These are phyloP conservation scores for Boletus tomentosulus DNA, from an alignment of 768 basidiomycete species.

Conservation along the genomic window DNA sequence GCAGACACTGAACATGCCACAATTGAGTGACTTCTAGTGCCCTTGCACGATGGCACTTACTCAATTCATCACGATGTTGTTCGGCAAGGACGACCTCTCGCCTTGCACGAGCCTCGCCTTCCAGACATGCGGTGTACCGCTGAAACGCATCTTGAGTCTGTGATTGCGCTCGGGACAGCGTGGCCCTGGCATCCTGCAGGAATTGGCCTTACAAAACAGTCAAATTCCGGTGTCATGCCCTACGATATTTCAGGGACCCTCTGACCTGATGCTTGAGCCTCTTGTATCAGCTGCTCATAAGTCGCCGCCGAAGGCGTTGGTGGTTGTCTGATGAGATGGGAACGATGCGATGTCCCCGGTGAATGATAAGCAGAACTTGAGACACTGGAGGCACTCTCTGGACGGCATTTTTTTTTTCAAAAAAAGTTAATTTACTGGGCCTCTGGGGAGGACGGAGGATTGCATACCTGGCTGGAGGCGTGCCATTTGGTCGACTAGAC, in stretches of 20 bases:
- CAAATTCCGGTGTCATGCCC: constrained; percentile 1
- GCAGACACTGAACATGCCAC: constrained; percentile 25
- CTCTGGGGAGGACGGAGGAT: background rate
- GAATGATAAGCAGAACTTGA: constrained; percentile 33
- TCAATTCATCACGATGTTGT: constrained; percentile 62
- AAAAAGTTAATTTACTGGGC: constrained; percentile 3
- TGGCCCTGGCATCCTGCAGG: constrained; percentile 56
- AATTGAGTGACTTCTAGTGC: constrained; percentile 17
- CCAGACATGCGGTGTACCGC: constrained; percentile 64
- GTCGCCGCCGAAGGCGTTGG: constrained; percentile 49
- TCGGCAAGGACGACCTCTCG: constrained; percentile 61
- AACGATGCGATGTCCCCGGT: constrained; percentile 26
- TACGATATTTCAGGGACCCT: constrained; percentile 8
- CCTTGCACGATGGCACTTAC: constrained; percentile 26
- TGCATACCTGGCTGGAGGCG: constrained; percentile 33
- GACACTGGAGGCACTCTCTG: constrained; percentile 28
- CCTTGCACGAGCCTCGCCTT: constrained; percentile 62
- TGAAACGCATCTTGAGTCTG: constrained; percentile 71
- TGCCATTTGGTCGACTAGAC: constrained; percentile 32
- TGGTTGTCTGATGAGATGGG: constrained; percentile 42
- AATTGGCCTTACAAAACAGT: constrained; percentile 46
- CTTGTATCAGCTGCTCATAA: constrained; percentile 52
- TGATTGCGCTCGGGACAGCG: constrained; percentile 61
- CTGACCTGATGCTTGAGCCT: constrained; percentile 60
- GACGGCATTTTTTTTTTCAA: background rate